These are phyloP conservation scores for Wickerhamiella vanderwaltii DNA, from an alignment of 805 yeast genomes.

Conservation along the genomic window DNA sequence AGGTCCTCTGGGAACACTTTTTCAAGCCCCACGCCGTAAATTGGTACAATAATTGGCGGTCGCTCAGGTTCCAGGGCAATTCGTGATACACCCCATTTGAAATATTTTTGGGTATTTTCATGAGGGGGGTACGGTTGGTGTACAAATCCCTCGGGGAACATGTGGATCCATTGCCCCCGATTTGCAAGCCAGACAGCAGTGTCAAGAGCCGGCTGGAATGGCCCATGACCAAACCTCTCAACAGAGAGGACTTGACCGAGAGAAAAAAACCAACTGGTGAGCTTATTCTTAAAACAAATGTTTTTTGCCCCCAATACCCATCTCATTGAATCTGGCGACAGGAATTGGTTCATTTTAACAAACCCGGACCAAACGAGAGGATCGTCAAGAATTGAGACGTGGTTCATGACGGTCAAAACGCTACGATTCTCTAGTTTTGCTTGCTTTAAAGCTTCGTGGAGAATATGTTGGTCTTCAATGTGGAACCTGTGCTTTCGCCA, in stretches of 20 bases:
- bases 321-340: conserved; percentile 53
- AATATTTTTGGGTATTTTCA: conserved; percentile 79
- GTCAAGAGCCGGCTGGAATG: conserved; percentile 82
- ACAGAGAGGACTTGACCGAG: conserved; percentile 83
- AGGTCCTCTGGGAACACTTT: conserved; percentile 63
- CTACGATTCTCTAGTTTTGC: conserved; percentile 61
- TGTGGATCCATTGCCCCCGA: conserved; percentile 61
- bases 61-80: conserved; percentile 67
- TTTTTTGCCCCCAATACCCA: conserved; percentile 96
- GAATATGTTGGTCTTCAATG: conserved; percentile 47
- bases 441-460: conserved; percentile 51
- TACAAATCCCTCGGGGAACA: conserved; percentile 91
- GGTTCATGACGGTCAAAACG: conserved; percentile 78
- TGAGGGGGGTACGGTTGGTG: conserved; percentile 69
- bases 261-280: conserved; percentile 46
- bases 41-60: conserved; percentile 80
- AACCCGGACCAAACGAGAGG: conserved; percentile 81
- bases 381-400: conserved; percentile 62
- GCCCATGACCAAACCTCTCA: conserved; percentile 81
- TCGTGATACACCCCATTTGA: conserved; percentile 91
- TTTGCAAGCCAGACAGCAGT: conserved; percentile 58
- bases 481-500: conserved; percentile 54
- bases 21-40: conserved; percentile 77
- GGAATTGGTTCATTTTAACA: conserved; percentile 55
- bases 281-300: conserved; percentile 48